Conservation (phyloP, 2,329 filamentous ascomycete species). For the Xylariales sp. region DNA sequence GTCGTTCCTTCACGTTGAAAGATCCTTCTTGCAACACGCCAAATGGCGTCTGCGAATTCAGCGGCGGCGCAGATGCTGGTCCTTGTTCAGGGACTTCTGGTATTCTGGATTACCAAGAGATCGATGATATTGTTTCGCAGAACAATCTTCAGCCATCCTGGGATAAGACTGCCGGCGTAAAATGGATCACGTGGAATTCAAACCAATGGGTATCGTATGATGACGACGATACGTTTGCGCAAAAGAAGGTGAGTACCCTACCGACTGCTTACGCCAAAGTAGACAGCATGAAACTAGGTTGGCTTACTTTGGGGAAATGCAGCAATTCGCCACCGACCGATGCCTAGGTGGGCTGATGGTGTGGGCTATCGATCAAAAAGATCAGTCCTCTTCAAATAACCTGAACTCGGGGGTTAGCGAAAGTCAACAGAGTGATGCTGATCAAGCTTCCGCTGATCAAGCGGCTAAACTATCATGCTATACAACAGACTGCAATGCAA, state of each 20-base stretch:
- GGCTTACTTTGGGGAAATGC: too few relatives aligned
- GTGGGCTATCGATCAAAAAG: conserved; percentile 13
- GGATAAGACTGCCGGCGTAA: conserved; percentile 11
- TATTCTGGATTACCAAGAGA: conserved; percentile 6
- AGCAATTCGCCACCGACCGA: conserved; percentile 12
- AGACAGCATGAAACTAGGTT: too few relatives aligned
- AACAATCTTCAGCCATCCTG: conserved; percentile 2
- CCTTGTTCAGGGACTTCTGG: conserved; percentile 6
- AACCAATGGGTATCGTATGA: conserved; percentile 7
- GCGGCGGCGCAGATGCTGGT: conserved; percentile 9
- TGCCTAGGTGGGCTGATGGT: conserved; percentile 18
- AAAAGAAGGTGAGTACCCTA: too few relatives aligned
- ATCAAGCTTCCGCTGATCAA: conserved; percentile 8
- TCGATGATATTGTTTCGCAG: background rate
- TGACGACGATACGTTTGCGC: conserved; percentile 15
- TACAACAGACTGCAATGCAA: conserved; percentile 18
- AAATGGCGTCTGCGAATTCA: conserved; percentile 11
- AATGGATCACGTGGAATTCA: conserved; percentile 2
- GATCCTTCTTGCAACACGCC: conserved; percentile 11
- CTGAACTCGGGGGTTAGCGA: conserved; percentile 1
- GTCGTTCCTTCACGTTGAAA: conserved; percentile 14
- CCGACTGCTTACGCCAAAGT: too few relatives aligned
- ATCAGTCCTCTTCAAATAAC: conserved; percentile 9
- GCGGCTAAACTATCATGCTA: conserved; percentile 15
- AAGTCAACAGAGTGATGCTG: conserved; percentile 4